Percentiles rank a stretch among this genome's conserved stretches.
Conservation (phyloP, 108 stramenopile species). For the Cyclotella choctawhatcheeana region DNA sequence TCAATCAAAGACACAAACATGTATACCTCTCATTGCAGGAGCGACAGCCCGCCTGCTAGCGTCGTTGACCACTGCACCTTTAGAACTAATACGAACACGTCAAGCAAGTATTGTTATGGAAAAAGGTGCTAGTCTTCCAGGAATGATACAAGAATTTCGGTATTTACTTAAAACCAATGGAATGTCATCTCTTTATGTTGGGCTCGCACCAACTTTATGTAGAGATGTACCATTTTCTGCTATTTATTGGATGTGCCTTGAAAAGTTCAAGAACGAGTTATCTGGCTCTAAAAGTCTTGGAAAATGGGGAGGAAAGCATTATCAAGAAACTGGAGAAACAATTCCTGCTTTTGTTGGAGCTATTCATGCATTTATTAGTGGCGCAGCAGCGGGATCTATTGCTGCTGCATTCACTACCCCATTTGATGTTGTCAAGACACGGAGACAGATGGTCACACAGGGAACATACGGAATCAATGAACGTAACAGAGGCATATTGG, state of each 20-base stretch:
- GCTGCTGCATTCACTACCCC: slow-evolving; percentile 94
- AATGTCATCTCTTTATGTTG: slow-evolving; percentile 70
- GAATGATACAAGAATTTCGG: slow-evolving; percentile 59
- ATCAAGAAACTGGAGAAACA: slow-evolving; percentile 1
- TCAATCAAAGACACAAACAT: slow-evolving; percentile 3
- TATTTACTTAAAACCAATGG: slow-evolving; percentile 64
- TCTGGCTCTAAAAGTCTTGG: not conserved
- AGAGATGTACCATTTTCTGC: slow-evolving; percentile 95
- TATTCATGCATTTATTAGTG: slow-evolving; percentile 74
- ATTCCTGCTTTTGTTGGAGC: slow-evolving; percentile 30
- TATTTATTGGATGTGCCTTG: slow-evolving; percentile 92
- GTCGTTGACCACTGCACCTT: slow-evolving; percentile 80
- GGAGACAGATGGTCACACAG: slow-evolving; percentile 64
- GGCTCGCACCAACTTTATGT: slow-evolving; percentile 87
- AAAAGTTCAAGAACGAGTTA: slow-evolving; percentile 50
- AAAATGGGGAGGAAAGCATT: slow-evolving; percentile 14
- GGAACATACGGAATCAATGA: not conserved
- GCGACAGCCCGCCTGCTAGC: slow-evolving; percentile 78
- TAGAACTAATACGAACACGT: slow-evolving; percentile 81
- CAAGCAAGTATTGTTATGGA: slow-evolving; percentile 60
- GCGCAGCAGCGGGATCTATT: slow-evolving; percentile 78
- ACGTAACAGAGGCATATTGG: slow-evolving; percentile 16
- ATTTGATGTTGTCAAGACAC: slow-evolving; percentile 96
- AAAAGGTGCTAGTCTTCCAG: slow-evolving; percentile 7
- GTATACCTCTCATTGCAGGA: slow-evolving; percentile 75